Base-by-base conservation (phyloP, 2,329 filamentous ascomycete genomes). In the Akanthomyces muscarius region DNA sequence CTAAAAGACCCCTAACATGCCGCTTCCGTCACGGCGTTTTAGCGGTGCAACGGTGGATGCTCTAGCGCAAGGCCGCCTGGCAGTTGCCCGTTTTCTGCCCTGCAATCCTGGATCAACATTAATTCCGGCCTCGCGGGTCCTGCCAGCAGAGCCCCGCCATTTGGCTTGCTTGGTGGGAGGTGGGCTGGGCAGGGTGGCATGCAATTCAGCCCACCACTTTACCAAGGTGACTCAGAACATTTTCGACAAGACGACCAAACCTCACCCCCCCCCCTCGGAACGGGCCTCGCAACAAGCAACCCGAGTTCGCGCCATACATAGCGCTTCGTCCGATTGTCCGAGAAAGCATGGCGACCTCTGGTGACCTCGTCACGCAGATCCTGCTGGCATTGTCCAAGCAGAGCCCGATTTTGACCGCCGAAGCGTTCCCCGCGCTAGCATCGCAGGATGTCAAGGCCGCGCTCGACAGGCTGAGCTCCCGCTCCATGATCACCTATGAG, bases 401-500 rank as follows among this genome's bases (percentile, higher is more conserved):
- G 65, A 84, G 87, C 68, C 83, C 88, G 52, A 78, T 93, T 68
- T 78, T 88, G 69, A 91, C 90, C 60, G 80, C 81, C 71, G 85
- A 91, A 70, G 82, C 83, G 71, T 93, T 93, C 79, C 86, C 90
- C 68, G 75, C 83, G 69, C 77, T 81, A 70, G 81, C 86, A 71
- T 89, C 88, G 71, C 80, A 83, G 65, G 84, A 86, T 64, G 80
- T 97, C 72, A 98, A 97, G 80, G 89, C 90, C 66, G 91, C 92
- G 36, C 83, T 98, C 67, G 95, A 98, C 78, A 86, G 92, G 68
- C 84, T 99, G 60, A 84, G 83, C 36, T 95, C 91, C 64, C 86
- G 94, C 69, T 88, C 87, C 57, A 97, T 97, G 92, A 82, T 98
- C 66, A 81, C 84, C 68, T 97, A 97, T 77, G 87, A 96, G 70